A percentile compares a stretch with the other conserved stretches of the same genome.
Evolutionary conservation across 192 early-diverging fungal species (phyloP).

Genomic region (Backusella sp.): DNA sequence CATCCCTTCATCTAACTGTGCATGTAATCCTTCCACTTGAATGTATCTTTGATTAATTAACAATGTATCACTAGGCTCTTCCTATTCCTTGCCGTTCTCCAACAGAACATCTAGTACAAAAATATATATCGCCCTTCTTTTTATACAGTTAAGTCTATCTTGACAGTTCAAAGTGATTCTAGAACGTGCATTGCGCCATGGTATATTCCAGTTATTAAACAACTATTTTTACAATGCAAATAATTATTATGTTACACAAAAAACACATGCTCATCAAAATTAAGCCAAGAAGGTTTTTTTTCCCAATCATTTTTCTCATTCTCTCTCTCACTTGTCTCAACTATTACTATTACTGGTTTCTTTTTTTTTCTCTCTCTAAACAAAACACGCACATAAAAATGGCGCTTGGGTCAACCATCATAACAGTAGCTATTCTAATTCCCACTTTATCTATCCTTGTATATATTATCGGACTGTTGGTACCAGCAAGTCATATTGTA

Average conservation of each 20-base stretch:
- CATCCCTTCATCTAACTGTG: too few relatives aligned
- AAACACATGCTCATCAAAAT: neutral
- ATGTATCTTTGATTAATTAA: too few relatives aligned
- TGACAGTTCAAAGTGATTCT: too few relatives aligned
- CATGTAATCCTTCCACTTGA: too few relatives aligned
- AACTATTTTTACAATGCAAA: neutral
- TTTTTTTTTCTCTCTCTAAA: neutral
- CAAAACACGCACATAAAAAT: neutral
- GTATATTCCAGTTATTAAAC: neutral
- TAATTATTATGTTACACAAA: neutral
- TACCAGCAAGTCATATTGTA: constrained; percentile 28
- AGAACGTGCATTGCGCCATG: too few relatives aligned
- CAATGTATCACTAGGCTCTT: too few relatives aligned
- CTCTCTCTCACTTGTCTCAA: neutral
- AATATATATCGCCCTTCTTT: too few relatives aligned
- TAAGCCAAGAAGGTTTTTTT: neutral
- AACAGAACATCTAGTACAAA: too few relatives aligned
- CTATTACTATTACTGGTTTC: neutral
- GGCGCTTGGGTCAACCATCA: neutral
- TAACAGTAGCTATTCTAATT: neutral
- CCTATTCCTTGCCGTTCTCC: too few relatives aligned
- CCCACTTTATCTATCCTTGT: constrained; percentile 26
- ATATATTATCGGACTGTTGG: constrained; percentile 24
- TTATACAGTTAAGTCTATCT: too few relatives aligned
- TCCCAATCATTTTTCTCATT: neutral